Evolutionary conservation across 2,329 filamentous ascomycete genomes (phyloP).

Genomic region (Alternaria novae-zelandiae): DNA sequence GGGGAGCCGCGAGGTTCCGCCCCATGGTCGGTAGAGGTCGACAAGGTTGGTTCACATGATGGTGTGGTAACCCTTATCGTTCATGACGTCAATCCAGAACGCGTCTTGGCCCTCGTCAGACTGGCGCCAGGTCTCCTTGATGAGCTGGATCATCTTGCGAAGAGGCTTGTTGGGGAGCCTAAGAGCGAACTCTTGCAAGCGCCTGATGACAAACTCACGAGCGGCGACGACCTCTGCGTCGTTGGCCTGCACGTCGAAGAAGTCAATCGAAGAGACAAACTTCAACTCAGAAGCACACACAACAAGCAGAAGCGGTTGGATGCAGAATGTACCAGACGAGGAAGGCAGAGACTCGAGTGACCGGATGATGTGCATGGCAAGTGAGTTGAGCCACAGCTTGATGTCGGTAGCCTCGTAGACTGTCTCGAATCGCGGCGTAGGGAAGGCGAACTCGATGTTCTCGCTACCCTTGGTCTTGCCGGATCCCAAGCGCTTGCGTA

Average conservation of each 20-base stretch:
- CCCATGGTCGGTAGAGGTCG: background rate
- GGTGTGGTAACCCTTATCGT: conserved; percentile 63
- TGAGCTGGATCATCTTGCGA: conserved; percentile 56
- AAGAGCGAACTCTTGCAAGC: conserved; percentile 55
- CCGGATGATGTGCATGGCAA: conserved; percentile 59
- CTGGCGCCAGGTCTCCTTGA: conserved; percentile 60
- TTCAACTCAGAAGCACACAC: conserved; percentile 59
- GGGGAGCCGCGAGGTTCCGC: conserved; percentile 1
- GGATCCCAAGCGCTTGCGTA: conserved; percentile 52
- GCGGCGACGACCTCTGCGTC: conserved; percentile 54
- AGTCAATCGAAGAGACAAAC: conserved; percentile 49
- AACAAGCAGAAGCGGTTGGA: conserved; percentile 61
- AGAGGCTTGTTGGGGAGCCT: conserved; percentile 61
- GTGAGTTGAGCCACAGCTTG: conserved; percentile 57
- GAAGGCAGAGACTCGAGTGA: conserved; percentile 58
- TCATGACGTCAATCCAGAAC: conserved; percentile 65
- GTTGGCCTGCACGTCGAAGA: conserved; percentile 50
- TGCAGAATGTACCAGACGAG: conserved; percentile 60
- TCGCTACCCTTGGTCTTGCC: conserved; percentile 29
- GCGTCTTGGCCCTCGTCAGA: conserved; percentile 58
- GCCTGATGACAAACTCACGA: conserved; percentile 57
- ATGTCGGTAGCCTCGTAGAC: conserved; percentile 42
- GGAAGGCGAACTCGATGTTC: conserved; percentile 39
- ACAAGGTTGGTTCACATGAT: conserved; percentile 55
- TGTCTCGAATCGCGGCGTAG: conserved; percentile 42